phyloP scores from a whole-genome alignment of 805 yeast genomes.

The Metschnikowia anglica region DNA sequence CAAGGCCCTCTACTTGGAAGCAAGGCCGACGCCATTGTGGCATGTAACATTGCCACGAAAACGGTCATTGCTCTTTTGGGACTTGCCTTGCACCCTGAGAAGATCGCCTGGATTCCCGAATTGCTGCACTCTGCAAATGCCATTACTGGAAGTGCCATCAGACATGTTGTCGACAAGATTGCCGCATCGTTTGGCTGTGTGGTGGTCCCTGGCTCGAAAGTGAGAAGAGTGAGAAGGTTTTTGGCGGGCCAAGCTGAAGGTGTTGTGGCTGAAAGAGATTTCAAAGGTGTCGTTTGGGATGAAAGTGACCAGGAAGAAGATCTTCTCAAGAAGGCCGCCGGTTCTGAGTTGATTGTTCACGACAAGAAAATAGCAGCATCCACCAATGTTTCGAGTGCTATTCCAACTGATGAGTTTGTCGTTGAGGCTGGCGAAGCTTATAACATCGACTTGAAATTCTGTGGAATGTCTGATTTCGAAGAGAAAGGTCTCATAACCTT shows the following conservation, averaged over 20 bases:
- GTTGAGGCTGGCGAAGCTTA: constrained; percentile 85
- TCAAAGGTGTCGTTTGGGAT: constrained; percentile 88
- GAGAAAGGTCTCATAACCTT: constrained; percentile 69
- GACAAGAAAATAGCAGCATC: constrained; percentile 14
- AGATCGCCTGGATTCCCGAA: constrained; percentile 43
- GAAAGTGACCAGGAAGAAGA: constrained; percentile 74
- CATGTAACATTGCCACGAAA: constrained; percentile 86
- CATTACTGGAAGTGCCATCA: constrained; percentile 69
- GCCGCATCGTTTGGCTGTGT: constrained; percentile 81
- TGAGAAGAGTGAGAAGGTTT: constrained; percentile 88
- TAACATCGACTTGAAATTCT: constrained; percentile 77
- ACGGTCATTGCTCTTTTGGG: constrained; percentile 78
- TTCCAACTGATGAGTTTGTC: constrained; percentile 70
- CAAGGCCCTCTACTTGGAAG: constrained; percentile 79
- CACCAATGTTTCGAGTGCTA: constrained; percentile 48
- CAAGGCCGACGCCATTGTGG: constrained; percentile 87
- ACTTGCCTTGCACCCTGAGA: constrained; percentile 71
- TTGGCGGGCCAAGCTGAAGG: constrained; percentile 95
- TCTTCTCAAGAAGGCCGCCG: constrained; percentile 41
- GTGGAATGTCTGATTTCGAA: constrained; percentile 53
- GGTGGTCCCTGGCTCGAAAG: constrained; percentile 89
- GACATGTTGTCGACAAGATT: constrained; percentile 77
- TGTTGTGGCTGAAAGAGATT: constrained; percentile 85
- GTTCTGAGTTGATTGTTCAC: constrained; percentile 19
- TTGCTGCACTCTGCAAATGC: constrained; percentile 19